A percentile compares a stretch with the other conserved stretches of the same genome.
Evolutionary conservation across 805 yeast genomes (phyloP).

Genomic region (Jamesozyma piceae): DNA sequence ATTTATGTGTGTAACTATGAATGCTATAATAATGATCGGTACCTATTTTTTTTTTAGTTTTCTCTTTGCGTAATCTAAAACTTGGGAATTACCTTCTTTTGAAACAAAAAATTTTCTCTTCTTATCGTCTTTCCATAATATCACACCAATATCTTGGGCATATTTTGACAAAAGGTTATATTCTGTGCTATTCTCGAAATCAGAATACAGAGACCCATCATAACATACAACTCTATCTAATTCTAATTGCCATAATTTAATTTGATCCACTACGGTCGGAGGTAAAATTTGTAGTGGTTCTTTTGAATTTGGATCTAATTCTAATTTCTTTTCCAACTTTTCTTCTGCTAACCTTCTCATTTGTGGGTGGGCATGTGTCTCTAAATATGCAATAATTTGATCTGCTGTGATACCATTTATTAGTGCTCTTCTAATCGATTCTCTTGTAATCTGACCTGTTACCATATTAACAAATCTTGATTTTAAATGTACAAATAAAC

Average conservation of each 20-base stretch:
- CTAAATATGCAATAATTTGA: constrained; percentile 81
- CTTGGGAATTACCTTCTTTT: constrained; percentile 75
- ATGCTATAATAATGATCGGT: not conserved
- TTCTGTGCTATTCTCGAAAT: constrained; percentile 70
- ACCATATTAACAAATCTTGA: constrained; percentile 87
- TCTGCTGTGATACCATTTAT: constrained; percentile 88
- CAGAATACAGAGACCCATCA: constrained; percentile 81
- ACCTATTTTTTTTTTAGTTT: constrained; percentile 14
- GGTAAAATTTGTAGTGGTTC: constrained; percentile 62
- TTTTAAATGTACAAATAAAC: constrained; percentile 76
- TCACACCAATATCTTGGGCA: constrained; percentile 84
- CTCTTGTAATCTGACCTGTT: constrained; percentile 86
- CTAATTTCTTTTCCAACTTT: constrained; percentile 54
- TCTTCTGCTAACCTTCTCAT: constrained; percentile 71
- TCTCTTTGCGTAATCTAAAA: constrained; percentile 83
- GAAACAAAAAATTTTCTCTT: constrained; percentile 77
- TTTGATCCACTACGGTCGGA: constrained; percentile 95
- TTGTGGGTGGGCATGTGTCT: constrained; percentile 89
- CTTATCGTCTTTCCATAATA: constrained; percentile 73
- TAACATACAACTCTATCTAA: constrained; percentile 81
- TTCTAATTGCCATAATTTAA: constrained; percentile 92
- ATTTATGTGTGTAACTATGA: not conserved
- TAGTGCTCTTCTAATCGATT: constrained; percentile 77
- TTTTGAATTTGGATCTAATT: constrained; percentile 40
- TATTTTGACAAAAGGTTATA: constrained; percentile 62